A percentile compares a stretch with the other conserved stretches of the same genome.
phyloP scores from a whole-genome alignment of 805 yeast species.

The Candida nanaspora region DNA sequence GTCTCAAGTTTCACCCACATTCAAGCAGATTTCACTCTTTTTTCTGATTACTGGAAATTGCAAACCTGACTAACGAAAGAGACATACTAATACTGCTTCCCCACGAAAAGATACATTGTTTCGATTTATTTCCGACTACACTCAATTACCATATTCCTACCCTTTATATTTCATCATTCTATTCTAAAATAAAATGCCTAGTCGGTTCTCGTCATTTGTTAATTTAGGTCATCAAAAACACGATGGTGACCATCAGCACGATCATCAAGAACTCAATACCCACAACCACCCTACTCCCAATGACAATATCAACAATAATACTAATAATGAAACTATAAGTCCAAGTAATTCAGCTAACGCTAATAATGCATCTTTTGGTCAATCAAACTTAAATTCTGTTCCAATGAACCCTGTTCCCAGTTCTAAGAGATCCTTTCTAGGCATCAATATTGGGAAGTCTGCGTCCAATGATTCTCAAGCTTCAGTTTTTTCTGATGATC shows the following conservation, averaged over 20 bases:
- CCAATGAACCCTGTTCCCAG: conserved; percentile 15
- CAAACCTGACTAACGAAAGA: no score
- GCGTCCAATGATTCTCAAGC: conserved; percentile 22
- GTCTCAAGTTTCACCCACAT: no score
- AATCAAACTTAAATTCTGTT: neutral
- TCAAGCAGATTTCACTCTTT: no score
- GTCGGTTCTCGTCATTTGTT: conserved; percentile 21
- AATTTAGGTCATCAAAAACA: conserved; percentile 13
- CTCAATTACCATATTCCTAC: conserved; percentile 14
- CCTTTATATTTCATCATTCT: neutral
- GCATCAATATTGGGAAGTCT: conserved; percentile 21
- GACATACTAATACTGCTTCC: no score
- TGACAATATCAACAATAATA: neutral
- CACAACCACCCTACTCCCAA: neutral
- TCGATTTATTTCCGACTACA: no score
- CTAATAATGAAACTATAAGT: neutral
- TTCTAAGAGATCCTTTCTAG: conserved; percentile 24
- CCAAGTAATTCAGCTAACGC: neutral
- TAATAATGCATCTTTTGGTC: neutral
- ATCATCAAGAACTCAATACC: neutral
- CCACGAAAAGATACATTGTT: no score
- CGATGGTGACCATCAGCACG: conserved; percentile 8
- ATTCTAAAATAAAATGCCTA: conserved; percentile 23
- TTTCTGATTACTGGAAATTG: no score
- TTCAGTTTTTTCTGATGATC: conserved; percentile 19